phyloP scores from a whole-genome alignment of 192 early-diverging fungal genomes.

The Backusella westeae region DNA sequence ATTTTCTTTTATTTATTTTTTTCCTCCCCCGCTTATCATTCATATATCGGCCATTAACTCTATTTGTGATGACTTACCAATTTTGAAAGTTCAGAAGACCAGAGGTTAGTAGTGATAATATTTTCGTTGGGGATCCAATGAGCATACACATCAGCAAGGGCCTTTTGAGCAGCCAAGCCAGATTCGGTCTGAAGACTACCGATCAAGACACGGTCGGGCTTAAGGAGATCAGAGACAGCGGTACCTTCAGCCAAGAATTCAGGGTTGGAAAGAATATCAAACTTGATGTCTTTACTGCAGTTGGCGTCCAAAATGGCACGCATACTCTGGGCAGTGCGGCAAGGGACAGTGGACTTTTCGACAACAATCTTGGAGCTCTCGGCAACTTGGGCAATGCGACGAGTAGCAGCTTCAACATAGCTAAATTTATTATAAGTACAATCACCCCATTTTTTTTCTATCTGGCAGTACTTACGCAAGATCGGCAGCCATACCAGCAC shows the following conservation, averaged over 20 bases:
- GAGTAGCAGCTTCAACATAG: conserved; percentile 80
- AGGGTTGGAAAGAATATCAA: conserved; percentile 91
- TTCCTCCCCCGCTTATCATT: background rate
- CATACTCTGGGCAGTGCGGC: conserved; percentile 84
- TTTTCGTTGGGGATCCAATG: conserved; percentile 83
- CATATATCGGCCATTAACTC: background rate
- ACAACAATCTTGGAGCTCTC: conserved; percentile 84
- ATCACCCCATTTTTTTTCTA: background rate
- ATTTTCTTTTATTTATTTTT: background rate
- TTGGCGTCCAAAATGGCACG: conserved; percentile 80
- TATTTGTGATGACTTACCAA: conserved; percentile 47
- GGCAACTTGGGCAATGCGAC: conserved; percentile 79
- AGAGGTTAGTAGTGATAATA: conserved; percentile 89
- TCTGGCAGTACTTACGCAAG: conserved; percentile 53
- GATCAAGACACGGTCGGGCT: conserved; percentile 90
- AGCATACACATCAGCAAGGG: conserved; percentile 71
- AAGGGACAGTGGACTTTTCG: conserved; percentile 95
- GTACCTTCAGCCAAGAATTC: conserved; percentile 96
- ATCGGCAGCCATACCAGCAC: conserved; percentile 81
- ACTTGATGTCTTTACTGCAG: conserved; percentile 58
- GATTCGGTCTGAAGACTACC: conserved; percentile 71
- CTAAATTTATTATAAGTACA: conserved; percentile 24
- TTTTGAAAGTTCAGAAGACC: conserved; percentile 96
- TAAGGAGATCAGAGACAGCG: conserved; percentile 76
- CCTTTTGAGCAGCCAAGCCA: conserved; percentile 70